Percentiles rank a stretch among this genome's conserved stretches.
Evolutionary conservation across 129 eudicot species (phyloP).

Genomic region (Centrapalus pauciflorus): DNA sequence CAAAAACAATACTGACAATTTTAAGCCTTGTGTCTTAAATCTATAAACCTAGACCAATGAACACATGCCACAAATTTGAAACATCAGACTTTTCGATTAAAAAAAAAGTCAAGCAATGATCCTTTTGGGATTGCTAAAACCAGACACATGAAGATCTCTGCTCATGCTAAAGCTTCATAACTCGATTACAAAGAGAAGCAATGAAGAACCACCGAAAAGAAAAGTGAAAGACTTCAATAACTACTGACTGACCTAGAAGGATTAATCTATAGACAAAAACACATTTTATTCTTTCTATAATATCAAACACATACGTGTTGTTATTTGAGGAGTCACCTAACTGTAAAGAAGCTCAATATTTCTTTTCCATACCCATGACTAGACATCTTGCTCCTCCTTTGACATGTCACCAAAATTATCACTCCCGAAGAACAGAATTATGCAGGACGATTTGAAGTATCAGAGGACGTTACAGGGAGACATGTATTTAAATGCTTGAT

Average conservation of each 20-base stretch:
- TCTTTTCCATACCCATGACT: constrained; percentile 5
- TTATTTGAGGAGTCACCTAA: background rate
- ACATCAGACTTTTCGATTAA: background rate
- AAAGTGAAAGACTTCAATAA: constrained; percentile 2
- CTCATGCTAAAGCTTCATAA: background rate
- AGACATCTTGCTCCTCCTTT: constrained; percentile 23
- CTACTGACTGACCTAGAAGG: constrained; percentile 3
- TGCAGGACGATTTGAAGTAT: constrained; percentile 1
- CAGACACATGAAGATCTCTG: background rate
- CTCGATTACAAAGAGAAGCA: background rate
- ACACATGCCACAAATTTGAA: background rate
- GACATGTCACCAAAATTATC: constrained; percentile 10
- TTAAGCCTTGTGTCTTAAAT: too few species aligned
- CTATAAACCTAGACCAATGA: background rate
- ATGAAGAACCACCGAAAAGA: background rate
- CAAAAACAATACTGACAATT: too few species aligned
- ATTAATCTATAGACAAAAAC: background rate
- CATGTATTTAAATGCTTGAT: constrained; percentile 7
- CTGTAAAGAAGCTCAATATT: background rate
- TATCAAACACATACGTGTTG: background rate
- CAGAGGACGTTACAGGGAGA: background rate
- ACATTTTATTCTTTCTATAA: background rate
- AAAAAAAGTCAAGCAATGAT: background rate
- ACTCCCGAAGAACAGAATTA: background rate
- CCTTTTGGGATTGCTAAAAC: background rate